Evolutionary conservation across 2,329 filamentous ascomycete genomes (phyloP), one percentile per base, ranked within the genome.

Genomic region (Xylariaceae sp.): DNA sequence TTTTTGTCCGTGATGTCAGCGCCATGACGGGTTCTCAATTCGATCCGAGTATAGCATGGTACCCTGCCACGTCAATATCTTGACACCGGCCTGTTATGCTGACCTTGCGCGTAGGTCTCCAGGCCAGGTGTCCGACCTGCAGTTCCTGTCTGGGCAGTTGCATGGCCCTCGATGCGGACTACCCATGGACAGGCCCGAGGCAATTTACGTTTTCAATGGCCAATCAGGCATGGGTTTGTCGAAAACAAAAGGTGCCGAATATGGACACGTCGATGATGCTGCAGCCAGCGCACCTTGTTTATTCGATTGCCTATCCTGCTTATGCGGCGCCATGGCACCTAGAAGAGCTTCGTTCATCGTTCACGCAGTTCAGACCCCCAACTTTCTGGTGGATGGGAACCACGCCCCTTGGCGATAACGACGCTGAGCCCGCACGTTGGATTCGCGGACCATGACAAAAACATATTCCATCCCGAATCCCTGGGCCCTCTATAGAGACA

Each of bases 261-360:
- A 44, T 52, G 51, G 47, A 58, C 59, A 61, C 53, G 59, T 60
- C 55, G 59, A 61, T 51, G 41, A 46, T 44, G 48, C 49, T 42
- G 48, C 39, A 57, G 62, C 59, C 62, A 64, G 55, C 62, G 45
- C 61, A 64, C 19, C 19, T 60, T 59, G 49, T 44, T 55, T 53
- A 46, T 54, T 57, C 58, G 52, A 58, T 56, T 57, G 57, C 60
- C 47, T 55, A 55, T 59, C 55, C 32, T 45, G 29, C 35, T 48
- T 50, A 49, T 42, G 53, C 53, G 47, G 53, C 41, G 53, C 53
- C 41, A 32, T 37, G 57, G 54, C 57, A 51, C 55, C 49, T 53
- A 59, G 47, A 27, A 55, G 43, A 26, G 41, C 39, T 37, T 47
- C 34, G 40, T 19, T 29, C 37, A 37, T 31, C 48, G 56, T 19